Evolutionary conservation across 108 stramenopile species (phyloP), one percentile per base, ranked within the genome.

Genomic region (Tribonema minus): DNA sequence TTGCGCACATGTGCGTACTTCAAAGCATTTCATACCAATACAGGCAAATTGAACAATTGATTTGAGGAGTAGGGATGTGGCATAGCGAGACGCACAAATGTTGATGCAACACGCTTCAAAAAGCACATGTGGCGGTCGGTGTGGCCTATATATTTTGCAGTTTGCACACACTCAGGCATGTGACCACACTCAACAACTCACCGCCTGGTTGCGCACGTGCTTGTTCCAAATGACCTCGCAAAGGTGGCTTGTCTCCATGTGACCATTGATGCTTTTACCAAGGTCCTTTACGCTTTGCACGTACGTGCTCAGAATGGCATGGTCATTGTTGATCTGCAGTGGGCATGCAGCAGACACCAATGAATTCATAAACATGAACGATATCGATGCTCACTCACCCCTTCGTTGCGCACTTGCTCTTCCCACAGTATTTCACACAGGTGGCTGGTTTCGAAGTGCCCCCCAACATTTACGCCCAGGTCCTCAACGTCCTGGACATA

Each of bases 251-350:
- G 72, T 31, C 68, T 73, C 76, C 72, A 72, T 64, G 32, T 38
- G 74, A 28, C 38, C 72, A 40, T 71, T 64, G 29, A 78, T 38
- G 40, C 74, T 71, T 7, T 81, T n/a, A 4, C 74, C 65, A 2
- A 86, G 77, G 2, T 90, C 88, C 15, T 85, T 68, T 2, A 70
- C 67, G 41, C 85, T 61, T n/a, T 89, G 75, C 20, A 93, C 93
- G 7, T 91, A 86, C 29, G 91, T 91, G 59, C 91, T 92, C 36
- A 97, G 80, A n/a, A n/a, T n/a, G n/a, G n/a, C n/a, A n/a, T n/a
- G n/a, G n/a, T n/a, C n/a, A n/a, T n/a, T n/a, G n/a, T n/a, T n/a
- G n/a, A n/a, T n/a, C n/a, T n/a, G n/a, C n/a, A n/a, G n/a, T n/a
- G n/a, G n/a, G n/a, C n/a, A n/a, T n/a, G n/a, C n/a, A n/a, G n/a